Evolutionary conservation across 257 asterid species (phyloP), one percentile per base, ranked within the genome.

Genomic region (Salvia miltiorrhiza): DNA sequence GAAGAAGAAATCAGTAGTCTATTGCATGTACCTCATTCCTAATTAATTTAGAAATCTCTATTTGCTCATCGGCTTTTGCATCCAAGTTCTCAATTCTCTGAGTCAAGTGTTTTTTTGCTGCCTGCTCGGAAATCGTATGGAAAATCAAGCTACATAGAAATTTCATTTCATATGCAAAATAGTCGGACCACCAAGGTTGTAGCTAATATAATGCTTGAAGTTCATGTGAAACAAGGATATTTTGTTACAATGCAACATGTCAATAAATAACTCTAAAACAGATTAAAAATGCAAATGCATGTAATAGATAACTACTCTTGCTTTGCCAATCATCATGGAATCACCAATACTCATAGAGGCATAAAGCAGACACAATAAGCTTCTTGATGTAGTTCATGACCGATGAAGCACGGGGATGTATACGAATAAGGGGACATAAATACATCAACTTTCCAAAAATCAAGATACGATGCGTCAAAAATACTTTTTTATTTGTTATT

Each of bases 11-110:
- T 4, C 10, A 39, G 43, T 9, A 48, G 26, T 17, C 44, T 54
- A 62, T 41, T 6, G 40, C 28, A 17, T 61, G 30, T 86, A 90
- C 98, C 87, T 93, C 95, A 33, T 50, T 76, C 78, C 85, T 81
- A 65, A 93, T 86, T 73, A 84, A 72, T 76, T 88, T 90, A 63
- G 97, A 88, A 9, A 90, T 63, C 75, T 88, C 95, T 69, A 88
- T 81, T 86, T 93, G 99, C 56, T 88, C 96, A 77, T 93, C 97
- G 30, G 90, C 79, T 78, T 90, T 93, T 73, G 87, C 95, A 47
- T 93, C 97, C 90, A 93, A 78, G 60, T 88, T 93, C 83, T 87
- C 96, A 65, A 90, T 90, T 78, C 99, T 79, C 77, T 93, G 99
- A 7, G 99, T 90, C 79, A 93, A 82, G 81, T 93, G 96, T 80